A percentile compares a stretch with the other conserved stretches of the same genome.
These are phyloP conservation scores for Oenanthe javanica DNA, from an alignment of 140 eudicot genomes.

Conservation along the genomic window DNA sequence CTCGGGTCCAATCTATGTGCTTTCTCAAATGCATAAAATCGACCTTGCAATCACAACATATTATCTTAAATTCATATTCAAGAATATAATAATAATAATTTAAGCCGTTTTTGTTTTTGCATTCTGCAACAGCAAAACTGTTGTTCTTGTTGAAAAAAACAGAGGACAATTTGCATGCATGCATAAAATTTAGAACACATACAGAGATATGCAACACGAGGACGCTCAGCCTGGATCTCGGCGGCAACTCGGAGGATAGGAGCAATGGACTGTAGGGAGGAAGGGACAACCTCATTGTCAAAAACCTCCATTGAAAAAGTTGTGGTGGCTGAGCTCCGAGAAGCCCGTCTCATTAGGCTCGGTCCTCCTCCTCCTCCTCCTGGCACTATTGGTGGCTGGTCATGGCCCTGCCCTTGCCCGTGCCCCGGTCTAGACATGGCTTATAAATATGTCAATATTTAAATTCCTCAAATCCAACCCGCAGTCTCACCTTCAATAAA, in stretches of 20 bases:
- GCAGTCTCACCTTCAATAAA: no score
- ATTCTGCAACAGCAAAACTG: background rate
- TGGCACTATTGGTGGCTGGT: background rate
- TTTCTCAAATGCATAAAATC: conserved; percentile 59
- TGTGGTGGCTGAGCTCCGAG: conserved; percentile 83
- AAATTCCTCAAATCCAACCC: no score
- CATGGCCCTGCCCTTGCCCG: background rate
- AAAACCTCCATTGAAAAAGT: conserved; percentile 87
- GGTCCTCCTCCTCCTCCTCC: background rate
- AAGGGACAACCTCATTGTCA: conserved; percentile 91
- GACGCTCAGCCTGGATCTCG: conserved; percentile 72
- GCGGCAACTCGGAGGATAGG: conserved; percentile 91
- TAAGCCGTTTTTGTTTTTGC: no score
- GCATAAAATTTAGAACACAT: background rate
- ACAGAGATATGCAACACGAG: conserved; percentile 98
- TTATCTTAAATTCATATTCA: background rate
- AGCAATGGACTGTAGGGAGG: conserved; percentile 83
- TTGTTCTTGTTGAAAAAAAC: background rate
- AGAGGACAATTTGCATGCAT: background rate
- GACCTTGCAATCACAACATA: conserved; percentile 26
- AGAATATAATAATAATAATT: background rate
- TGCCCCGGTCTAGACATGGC: background rate
- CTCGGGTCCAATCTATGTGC: conserved; percentile 48
- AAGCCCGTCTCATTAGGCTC: conserved; percentile 43
- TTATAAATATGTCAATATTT: no score